phyloP scores from a whole-genome alignment of 768 basidiomycete genomes.

The Kwoniella mangroviensis region DNA sequence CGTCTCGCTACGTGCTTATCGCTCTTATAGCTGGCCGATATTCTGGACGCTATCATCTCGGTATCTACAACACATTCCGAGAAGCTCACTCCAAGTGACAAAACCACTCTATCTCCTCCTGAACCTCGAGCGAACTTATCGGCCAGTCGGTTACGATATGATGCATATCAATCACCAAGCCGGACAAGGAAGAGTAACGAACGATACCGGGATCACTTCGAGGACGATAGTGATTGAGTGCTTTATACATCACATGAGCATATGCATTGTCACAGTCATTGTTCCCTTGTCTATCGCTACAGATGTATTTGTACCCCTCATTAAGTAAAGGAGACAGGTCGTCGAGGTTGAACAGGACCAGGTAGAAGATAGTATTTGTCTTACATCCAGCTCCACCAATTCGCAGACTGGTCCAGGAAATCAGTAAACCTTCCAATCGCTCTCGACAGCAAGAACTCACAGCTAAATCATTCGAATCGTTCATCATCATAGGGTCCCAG shows the following conservation, averaged over 20 bases:
- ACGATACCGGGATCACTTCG: constrained; percentile 8
- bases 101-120: not conserved
- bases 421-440: not conserved
- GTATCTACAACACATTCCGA: not conserved
- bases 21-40: constrained; percentile 16
- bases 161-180: constrained; percentile 28
- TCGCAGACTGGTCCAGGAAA: constrained; percentile 11
- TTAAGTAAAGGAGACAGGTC: too few species aligned
- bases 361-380: not conserved
- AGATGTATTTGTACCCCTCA: not conserved
- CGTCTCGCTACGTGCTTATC: not conserved
- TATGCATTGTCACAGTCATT: not conserved
- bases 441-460: constrained; percentile 4
- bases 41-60: constrained; percentile 12
- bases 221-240: constrained; percentile 10
- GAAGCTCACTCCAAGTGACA: not conserved
- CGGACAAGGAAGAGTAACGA: not conserved
- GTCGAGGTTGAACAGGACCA: too few species aligned
- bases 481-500: constrained; percentile 33
- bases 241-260: not conserved
- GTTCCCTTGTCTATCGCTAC: not conserved
- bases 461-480: constrained; percentile 16
- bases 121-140: constrained; percentile 7
- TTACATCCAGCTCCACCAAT: constrained; percentile 29
- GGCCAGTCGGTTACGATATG: constrained; percentile 25